Evolutionary conservation across 140 eudicot species (phyloP), one percentile per base, ranked within the genome.

Genomic region (Bidens hawaiensis): DNA sequence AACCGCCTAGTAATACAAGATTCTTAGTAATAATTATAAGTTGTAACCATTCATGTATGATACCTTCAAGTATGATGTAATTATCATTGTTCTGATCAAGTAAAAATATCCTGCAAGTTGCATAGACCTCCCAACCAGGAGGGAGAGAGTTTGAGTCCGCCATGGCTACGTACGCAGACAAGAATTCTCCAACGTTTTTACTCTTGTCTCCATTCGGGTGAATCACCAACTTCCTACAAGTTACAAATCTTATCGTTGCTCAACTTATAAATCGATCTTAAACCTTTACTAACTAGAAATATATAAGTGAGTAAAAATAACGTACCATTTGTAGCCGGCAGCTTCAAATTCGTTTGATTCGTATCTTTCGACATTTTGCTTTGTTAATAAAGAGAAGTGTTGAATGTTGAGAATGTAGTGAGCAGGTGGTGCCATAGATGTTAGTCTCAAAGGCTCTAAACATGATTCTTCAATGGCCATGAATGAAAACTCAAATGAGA

Each of bases 241-340:
- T 38, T n/a, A 31, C n/a, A 72, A 51, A 26, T 12, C 42, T 36
- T 9, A 36, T 36, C 43, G 12, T n/a, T 36, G 12, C 43, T 10
- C 14, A 36, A 11, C 43, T 36, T 36, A 36, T 36, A n/a, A n/a
- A n/a, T n/a, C n/a, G n/a, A n/a, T n/a, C n/a, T n/a, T n/a, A n/a
- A n/a, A n/a, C n/a, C n/a, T n/a, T n/a, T n/a, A n/a, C n/a, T n/a
- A n/a, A n/a, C 12, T 36, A 36, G 43, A n/a, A 36, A 36, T 3
- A 36, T 3, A 36, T 36, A 36, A 9, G 43, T 9, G 43, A 10
- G 43, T 1, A 36, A 36, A 36, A 36, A 34, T 14, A 36, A 36
- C 43, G 43, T 36, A 85, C 88, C 94, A 85, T 64, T 79, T 79
- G 83, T 82, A 79, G 60, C 94, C 83, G 54, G 81, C 86, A 1